Percentiles rank a stretch among this genome's conserved stretches.
Conservation (phyloP, 257 asterid species). For the Ballota nigra region DNA sequence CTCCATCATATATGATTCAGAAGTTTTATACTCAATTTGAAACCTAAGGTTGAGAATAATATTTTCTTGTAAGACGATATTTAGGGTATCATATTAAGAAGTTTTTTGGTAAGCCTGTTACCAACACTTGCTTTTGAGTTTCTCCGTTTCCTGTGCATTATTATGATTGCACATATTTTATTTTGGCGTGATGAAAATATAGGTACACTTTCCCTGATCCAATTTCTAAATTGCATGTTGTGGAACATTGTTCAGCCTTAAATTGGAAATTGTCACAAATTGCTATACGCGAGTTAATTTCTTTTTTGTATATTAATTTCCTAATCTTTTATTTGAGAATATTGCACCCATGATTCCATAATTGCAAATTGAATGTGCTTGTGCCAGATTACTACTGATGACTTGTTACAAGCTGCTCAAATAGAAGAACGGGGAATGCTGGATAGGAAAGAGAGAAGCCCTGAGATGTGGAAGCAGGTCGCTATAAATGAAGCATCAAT, state of each 20-base stretch:
- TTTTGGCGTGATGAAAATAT: background rate
- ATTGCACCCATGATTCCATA: background rate
- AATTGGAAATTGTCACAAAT: no score
- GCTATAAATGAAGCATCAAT: conserved; percentile 91
- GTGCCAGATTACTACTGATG: conserved; percentile 89
- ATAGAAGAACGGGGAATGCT: conserved; percentile 93
- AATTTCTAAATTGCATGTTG: background rate
- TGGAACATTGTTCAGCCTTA: background rate
- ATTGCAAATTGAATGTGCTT: conserved; percentile 15
- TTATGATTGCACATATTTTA: background rate
- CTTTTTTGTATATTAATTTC: background rate
- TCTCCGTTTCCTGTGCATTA: background rate
- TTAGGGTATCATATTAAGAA: background rate
- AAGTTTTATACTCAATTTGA: background rate
- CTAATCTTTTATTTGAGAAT: conserved; percentile 1
- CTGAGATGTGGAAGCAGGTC: conserved; percentile 86
- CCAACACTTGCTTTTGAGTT: background rate
- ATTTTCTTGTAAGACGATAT: background rate
- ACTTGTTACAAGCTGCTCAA: conserved; percentile 97
- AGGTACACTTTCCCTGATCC: background rate
- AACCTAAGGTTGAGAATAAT: background rate
- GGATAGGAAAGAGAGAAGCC: conserved; percentile 88
- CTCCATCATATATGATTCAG: background rate
- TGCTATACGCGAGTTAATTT: background rate
- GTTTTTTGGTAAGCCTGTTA: background rate